Evolutionary conservation across 768 basidiomycete species (phyloP).

Genomic region (Kwoniella heveanensis): DNA sequence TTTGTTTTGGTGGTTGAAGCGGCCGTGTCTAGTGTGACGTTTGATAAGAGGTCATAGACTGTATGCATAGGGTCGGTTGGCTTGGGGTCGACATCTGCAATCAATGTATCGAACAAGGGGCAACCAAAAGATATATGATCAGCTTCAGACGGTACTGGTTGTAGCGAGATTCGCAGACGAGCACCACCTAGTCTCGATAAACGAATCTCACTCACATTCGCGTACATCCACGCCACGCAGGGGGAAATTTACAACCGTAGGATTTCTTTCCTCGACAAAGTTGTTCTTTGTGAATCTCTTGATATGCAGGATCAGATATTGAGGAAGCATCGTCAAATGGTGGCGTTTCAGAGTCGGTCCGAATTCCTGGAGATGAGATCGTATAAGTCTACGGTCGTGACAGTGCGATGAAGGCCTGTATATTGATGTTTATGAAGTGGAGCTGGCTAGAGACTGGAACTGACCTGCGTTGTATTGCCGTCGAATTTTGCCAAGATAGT

Average conservation of each 20-base stretch:
- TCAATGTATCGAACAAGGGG: too few species aligned
- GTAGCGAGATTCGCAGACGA: too few species aligned
- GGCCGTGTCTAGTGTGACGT: conserved; percentile 91
- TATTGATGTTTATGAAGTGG: too few species aligned
- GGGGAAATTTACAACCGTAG: conserved; percentile 97
- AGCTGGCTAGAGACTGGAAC: too few species aligned
- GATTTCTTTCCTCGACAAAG: conserved; percentile 98
- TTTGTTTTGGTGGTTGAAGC: conserved; percentile 79
- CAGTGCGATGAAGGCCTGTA: too few species aligned
- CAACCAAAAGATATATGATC: too few species aligned
- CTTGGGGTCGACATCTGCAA: conserved; percentile 74
- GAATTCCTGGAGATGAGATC: conserved; percentile 66
- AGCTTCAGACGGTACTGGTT: too few species aligned
- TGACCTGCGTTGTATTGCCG: conserved; percentile 81
- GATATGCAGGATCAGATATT: conserved; percentile 89
- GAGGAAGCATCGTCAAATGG: conserved; percentile 85
- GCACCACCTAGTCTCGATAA: too few species aligned
- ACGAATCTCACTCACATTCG: conserved; percentile 68
- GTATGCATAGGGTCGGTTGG: conserved; percentile 64
- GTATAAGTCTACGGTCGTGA: conserved; percentile 1
- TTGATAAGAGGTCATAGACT: conserved; percentile 90
- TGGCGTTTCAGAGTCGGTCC: conserved; percentile 78
- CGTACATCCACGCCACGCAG: conserved; percentile 86
- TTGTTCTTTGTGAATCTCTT: conserved; percentile 95
- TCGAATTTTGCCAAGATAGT: conserved; percentile 92